Conservation (phyloP, 257 asterid species). For the Fraxinus excelsior region DNA sequence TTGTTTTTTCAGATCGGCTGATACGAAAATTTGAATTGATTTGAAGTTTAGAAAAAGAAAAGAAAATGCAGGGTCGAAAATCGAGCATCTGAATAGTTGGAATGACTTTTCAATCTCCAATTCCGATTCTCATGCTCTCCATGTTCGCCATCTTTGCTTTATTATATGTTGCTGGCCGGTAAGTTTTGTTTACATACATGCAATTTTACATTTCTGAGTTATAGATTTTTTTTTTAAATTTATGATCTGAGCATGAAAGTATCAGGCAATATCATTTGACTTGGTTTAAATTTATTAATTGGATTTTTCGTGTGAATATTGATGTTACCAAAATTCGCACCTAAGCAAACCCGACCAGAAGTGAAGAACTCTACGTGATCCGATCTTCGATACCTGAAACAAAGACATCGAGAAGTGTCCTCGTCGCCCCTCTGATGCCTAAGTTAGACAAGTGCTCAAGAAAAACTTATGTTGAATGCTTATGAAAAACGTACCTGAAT, state of each 20-base stretch:
- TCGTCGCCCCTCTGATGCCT: too few species aligned
- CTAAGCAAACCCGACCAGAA: too few species aligned
- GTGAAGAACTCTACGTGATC: too few species aligned
- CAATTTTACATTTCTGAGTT: background rate
- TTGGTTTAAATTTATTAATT: background rate
- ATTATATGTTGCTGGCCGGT: slow-evolving; percentile 89
- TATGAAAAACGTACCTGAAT: too few species aligned
- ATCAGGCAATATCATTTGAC: slow-evolving; percentile 7
- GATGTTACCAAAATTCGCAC: too few species aligned
- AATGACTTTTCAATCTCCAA: slow-evolving; percentile 71
- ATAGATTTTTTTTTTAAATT: background rate
- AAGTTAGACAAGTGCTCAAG: too few species aligned
- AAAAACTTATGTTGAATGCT: too few species aligned
- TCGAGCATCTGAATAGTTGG: slow-evolving; percentile 54
- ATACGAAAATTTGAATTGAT: background rate
- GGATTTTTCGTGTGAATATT: background rate
- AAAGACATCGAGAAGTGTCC: too few species aligned
- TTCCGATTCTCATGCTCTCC: slow-evolving; percentile 64
- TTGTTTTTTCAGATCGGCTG: background rate
- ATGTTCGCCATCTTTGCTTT: slow-evolving; percentile 82
- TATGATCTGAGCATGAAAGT: background rate
- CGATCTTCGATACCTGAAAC: too few species aligned
- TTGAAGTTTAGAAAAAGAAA: background rate
- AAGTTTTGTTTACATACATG: slow-evolving; percentile 18
- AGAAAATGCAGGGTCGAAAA: slow-evolving; percentile 38